Percentiles rank a stretch among this genome's conserved stretches.
phyloP scores from a whole-genome alignment of 305 asterid species.

The Petunia hybrid region DNA sequence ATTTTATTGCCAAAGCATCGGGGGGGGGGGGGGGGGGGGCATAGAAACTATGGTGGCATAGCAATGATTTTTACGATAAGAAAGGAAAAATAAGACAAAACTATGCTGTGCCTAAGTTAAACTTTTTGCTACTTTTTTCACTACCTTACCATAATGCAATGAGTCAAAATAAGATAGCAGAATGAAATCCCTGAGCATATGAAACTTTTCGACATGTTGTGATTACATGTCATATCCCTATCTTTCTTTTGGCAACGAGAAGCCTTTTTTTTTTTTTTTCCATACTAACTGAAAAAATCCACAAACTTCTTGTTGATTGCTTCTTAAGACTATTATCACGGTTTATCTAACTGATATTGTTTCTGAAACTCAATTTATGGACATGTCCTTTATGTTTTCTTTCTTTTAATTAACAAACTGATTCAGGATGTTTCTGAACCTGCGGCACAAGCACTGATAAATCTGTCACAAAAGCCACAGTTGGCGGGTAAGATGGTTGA shows the following conservation, averaged over 20 bases:
- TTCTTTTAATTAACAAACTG: conserved; percentile 15
- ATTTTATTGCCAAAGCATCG: not conserved
- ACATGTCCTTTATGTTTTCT: not conserved
- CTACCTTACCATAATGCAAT: not conserved
- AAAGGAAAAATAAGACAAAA: not conserved
- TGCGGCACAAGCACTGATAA: conserved; percentile 89
- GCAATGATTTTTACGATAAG: not conserved
- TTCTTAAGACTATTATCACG: not conserved
- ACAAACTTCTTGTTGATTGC: not conserved
- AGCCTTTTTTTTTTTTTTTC: not conserved
- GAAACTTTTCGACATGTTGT: not conserved
- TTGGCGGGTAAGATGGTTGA: conserved; percentile 76
- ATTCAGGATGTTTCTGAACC: conserved; percentile 93
- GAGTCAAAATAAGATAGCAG: not conserved
- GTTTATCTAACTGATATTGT: not conserved
- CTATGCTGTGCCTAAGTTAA: not conserved
- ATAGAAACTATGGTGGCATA: too few relatives aligned
- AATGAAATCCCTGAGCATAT: not conserved
- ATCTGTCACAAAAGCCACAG: conserved; percentile 76
- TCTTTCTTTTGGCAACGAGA: not conserved
- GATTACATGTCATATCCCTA: not conserved
- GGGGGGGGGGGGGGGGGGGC: too few relatives aligned
- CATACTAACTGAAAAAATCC: not conserved
- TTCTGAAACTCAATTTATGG: not conserved
- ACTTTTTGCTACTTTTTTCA: not conserved